Evolutionary conservation across 1,284 basidiomycete species (phyloP), one percentile per base, ranked within the genome.

Genomic region (Cutaneotrichosporon sp.): DNA sequence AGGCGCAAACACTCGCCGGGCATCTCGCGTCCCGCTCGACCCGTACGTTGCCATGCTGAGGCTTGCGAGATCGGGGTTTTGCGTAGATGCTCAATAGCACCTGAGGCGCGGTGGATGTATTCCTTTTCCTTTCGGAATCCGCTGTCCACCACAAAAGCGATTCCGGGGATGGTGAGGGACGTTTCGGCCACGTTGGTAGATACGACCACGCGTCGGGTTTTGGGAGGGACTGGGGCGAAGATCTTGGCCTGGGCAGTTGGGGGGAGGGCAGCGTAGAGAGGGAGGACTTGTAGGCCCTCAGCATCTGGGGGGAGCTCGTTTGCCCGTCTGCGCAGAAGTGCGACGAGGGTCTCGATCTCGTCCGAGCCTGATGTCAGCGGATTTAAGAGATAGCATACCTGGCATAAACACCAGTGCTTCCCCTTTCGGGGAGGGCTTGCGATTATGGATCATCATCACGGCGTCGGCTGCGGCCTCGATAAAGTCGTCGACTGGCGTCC

Each of bases 141-240:
- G 0, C 91, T 89, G 79, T 99, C 96, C 56, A 99, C 89, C 8
- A 99, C 96, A 76, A 92, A 98, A 64, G 87, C 89, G 61, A 99
- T 89, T 2, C 95, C 95, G 5, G 95, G 93, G 72, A 99, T 97
- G 5, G 96, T 99, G 78, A 99, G 91, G 26, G 91, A 93, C 0
- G 97, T 99, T 80, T 99, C 96, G n/a, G 96, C 94, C 60, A 97
- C 93, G 79, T 97, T 97, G 16, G 94, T 97, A 0, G 93, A 90
- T 32, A 99, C 84, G 63, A 98, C 92, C 74, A 95, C 90, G 77
- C 97, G 94, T 56, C 96, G 87, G 1, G 86, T 88, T 58, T 88
- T 85, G 0, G 85, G 75, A 3, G 91, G 88, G 1, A 91, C 83
- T 1, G 87, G 81, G 1, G 82, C 78, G 78, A 97, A 97, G 66